Evolutionary conservation across 768 basidiomycete genomes (phyloP).

Genomic region (Leucocoprinus sp.): DNA sequence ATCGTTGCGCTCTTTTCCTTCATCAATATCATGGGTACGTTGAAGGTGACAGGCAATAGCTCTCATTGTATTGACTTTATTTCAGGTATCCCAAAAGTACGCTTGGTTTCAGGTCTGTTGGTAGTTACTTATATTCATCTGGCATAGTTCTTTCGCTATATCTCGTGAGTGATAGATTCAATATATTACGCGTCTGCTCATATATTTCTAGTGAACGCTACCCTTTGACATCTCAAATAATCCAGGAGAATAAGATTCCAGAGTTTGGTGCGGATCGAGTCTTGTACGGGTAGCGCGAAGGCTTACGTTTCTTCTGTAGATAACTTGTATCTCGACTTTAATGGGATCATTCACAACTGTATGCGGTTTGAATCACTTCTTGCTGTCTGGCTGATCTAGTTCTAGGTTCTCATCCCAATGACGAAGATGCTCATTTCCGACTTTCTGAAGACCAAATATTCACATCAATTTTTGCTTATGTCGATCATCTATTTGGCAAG

Average conservation of each 20-base stretch:
- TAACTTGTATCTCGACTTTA: slow-evolving; percentile 91
- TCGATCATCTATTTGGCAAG: slow-evolving; percentile 93
- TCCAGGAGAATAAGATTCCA: slow-evolving; percentile 97
- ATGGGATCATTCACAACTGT: slow-evolving; percentile 88
- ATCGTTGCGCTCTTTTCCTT: slow-evolving; percentile 4
- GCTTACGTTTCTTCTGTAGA: slow-evolving; percentile 35
- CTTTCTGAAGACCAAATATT: slow-evolving; percentile 96
- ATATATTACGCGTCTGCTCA: background rate
- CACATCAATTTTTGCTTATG: slow-evolving; percentile 93
- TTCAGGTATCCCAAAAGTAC: slow-evolving; percentile 60
- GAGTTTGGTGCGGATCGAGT: slow-evolving; percentile 74
- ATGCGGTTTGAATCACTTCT: slow-evolving; percentile 13
- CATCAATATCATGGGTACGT: slow-evolving; percentile 11
- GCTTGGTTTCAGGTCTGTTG: slow-evolving; percentile 14
- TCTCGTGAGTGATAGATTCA: slow-evolving; percentile 57
- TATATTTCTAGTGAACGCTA: slow-evolving; percentile 72
- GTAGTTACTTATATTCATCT: background rate
- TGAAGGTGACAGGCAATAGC: background rate
- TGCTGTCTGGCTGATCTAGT: background rate
- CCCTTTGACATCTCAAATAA: slow-evolving; percentile 94
- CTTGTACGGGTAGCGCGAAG: background rate
- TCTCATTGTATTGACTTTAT: background rate
- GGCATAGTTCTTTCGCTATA: slow-evolving; percentile 88
- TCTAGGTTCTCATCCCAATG: slow-evolving; percentile 88
- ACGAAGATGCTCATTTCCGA: slow-evolving; percentile 92